Evolutionary conservation across 2,329 filamentous ascomycete genomes (phyloP).

Genomic region (Fusarium fujikuroi): DNA sequence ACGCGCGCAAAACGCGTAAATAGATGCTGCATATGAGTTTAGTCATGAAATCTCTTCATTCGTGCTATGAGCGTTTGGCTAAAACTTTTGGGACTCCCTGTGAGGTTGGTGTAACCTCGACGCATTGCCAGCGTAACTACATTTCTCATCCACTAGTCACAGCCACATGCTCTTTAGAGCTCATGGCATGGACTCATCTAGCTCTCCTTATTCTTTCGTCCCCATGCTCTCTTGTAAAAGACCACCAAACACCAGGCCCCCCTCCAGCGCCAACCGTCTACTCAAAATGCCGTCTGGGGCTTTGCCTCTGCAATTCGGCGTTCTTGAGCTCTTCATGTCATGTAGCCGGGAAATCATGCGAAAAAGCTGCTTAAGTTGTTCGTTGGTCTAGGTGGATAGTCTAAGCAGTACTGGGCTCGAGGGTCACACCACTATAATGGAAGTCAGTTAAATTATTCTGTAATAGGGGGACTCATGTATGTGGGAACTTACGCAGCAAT

Average conservation of each 20-base stretch:
- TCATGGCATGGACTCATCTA: conserved; percentile 16
- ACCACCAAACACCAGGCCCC: conserved; percentile 42
- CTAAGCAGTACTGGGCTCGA: conserved; percentile 62
- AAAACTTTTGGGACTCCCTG: conserved; percentile 35
- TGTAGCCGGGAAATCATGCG: conserved; percentile 39
- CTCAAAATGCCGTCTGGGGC: conserved; percentile 41
- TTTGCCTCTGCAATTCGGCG: conserved; percentile 33
- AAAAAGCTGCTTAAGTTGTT: conserved; percentile 33
- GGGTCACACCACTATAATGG: conserved; percentile 61
- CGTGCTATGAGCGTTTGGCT: conserved; percentile 31
- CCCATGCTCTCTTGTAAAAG: conserved; percentile 31
- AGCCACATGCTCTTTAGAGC: conserved; percentile 14
- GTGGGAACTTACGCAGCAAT: conserved; percentile 72
- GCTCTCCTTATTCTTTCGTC: conserved; percentile 17
- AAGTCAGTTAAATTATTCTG: conserved; percentile 19
- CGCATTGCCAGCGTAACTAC: conserved; percentile 44
- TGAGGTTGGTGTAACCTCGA: conserved; percentile 39
- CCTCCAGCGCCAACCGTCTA: conserved; percentile 44
- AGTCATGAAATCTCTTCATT: conserved; percentile 33
- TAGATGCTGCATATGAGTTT: conserved; percentile 52
- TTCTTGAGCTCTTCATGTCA: conserved; percentile 34
- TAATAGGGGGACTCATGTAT: not conserved
- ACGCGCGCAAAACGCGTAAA: conserved; percentile 86
- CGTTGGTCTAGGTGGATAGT: conserved; percentile 19
- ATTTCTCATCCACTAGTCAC: conserved; percentile 31